Conservation (phyloP, 2,329 filamentous ascomycete species). For the Akanthomyces dipterigenus region DNA sequence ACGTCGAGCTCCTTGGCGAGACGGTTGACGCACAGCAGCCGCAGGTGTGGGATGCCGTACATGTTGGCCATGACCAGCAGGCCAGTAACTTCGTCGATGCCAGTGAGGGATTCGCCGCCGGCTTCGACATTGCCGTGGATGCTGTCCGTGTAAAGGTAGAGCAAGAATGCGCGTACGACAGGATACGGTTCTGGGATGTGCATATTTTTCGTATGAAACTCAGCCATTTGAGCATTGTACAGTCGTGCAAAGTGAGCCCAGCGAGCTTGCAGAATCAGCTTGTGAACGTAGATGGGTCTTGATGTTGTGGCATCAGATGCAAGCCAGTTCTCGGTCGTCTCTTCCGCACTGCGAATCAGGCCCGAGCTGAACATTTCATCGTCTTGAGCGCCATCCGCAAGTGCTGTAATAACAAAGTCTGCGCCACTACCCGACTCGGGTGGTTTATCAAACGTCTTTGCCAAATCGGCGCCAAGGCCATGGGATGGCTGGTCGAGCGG, state of each 20-base stretch:
- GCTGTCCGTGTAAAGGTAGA: slow-evolving; percentile 94
- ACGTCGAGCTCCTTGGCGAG: slow-evolving; percentile 88
- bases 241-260: slow-evolving; percentile 96
- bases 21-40: slow-evolving; percentile 83
- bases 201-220: slow-evolving; percentile 96
- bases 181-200: slow-evolving; percentile 95
- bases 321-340: slow-evolving; percentile 48
- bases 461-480: slow-evolving; percentile 76
- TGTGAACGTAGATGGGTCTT: slow-evolving; percentile 86
- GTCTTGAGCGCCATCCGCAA: slow-evolving; percentile 68
- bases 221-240: slow-evolving; percentile 90
- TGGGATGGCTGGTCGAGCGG: slow-evolving; percentile 50
- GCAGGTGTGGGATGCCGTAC: slow-evolving; percentile 91
- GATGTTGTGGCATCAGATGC: slow-evolving; percentile 61
- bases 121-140: slow-evolving; percentile 53
- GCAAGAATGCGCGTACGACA: slow-evolving; percentile 88
- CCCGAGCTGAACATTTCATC: slow-evolving; percentile 54
- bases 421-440: slow-evolving; percentile 80
- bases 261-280: slow-evolving; percentile 85
- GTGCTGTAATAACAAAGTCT: slow-evolving; percentile 86
- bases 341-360: slow-evolving; percentile 39
- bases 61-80: slow-evolving; percentile 97
- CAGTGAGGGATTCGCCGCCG: slow-evolving; percentile 65
- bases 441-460: slow-evolving; percentile 77
- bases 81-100: slow-evolving; percentile 81